A percentile compares a stretch with the other conserved stretches of the same genome.
These are phyloP conservation scores for Globisporangium irregulare DNA, from an alignment of 352 stramenopile genomes.

Conservation along the genomic window DNA sequence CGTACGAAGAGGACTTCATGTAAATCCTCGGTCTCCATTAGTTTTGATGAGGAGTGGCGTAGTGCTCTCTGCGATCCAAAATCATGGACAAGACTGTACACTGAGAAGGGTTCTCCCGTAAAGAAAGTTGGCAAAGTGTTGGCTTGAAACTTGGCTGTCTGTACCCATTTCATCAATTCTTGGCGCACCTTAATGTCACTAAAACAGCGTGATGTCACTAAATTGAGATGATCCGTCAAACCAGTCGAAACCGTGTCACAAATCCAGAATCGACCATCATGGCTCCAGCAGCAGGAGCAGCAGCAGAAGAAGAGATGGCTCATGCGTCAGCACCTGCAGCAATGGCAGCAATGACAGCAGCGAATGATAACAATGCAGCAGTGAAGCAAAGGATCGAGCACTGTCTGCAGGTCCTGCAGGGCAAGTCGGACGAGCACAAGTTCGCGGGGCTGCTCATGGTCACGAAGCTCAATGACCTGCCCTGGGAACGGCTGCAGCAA, in stretches of 20 bases:
- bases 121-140: background rate
- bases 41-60: background rate
- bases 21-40: conserved; percentile 12
- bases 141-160: background rate
- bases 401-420: conserved; percentile 70
- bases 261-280: conserved; percentile 1
- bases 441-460: conserved; percentile 86
- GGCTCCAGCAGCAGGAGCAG: background rate
- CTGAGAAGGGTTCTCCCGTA: background rate
- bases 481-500: conserved; percentile 37
- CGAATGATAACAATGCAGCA: background rate
- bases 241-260: conserved; percentile 7
- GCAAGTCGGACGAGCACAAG: conserved; percentile 82
- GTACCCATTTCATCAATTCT: background rate
- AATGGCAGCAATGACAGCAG: background rate
- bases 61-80: background rate
- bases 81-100: no score
- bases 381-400: conserved; percentile 28
- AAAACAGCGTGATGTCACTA: background rate
- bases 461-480: conserved; percentile 66
- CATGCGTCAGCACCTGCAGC: background rate
- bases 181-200: background rate
- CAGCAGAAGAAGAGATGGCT: conserved; percentile 1
- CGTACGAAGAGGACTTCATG: conserved; percentile 84
- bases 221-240: background rate